These are phyloP conservation scores for Chlamydomonas sphaeroides DNA, from an alignment of 139 green algal species.

Conservation along the genomic window DNA sequence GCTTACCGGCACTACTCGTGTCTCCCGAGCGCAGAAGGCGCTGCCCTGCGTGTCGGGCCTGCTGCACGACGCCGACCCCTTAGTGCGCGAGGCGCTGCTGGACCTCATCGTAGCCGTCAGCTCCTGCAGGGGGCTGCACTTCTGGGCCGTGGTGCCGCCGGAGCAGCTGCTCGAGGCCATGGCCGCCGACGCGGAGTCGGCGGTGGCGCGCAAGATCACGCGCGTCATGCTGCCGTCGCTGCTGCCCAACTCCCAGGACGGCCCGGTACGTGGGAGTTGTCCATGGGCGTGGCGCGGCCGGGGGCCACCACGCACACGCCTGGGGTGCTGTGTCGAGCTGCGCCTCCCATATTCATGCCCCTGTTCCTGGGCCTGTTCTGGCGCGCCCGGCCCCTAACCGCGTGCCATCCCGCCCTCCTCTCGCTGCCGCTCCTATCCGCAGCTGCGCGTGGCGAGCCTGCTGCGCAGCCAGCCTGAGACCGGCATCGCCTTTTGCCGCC, in stretches of 20 bases:
- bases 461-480: constrained; percentile 67
- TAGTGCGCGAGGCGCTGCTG: constrained; percentile 68
- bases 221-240: constrained; percentile 75
- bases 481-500: constrained; percentile 70
- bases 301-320: too few species aligned
- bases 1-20: too few species aligned
- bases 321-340: background rate
- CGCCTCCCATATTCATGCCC: too few species aligned
- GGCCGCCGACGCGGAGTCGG: constrained; percentile 38
- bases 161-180: constrained; percentile 71
- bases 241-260: constrained; percentile 66
- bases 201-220: constrained; percentile 55
- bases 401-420: too few species aligned
- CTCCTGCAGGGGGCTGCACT: constrained; percentile 60
- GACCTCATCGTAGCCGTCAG: constrained; percentile 69
- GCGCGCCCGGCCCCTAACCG: too few species aligned
- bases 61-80: constrained; percentile 61
- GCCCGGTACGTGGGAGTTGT: constrained; percentile 52
- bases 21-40: constrained; percentile 43
- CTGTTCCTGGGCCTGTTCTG: too few species aligned
- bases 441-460: constrained; percentile 68
- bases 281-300: too few species aligned
- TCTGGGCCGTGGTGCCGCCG: constrained; percentile 72
- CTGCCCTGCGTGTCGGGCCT: constrained; percentile 66
- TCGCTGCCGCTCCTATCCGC: constrained; percentile 16